Percentiles rank a stretch among this genome's conserved stretches.
These are phyloP conservation scores for Aciculoconidium aculeatum DNA, from an alignment of 805 yeast species.

Conservation along the genomic window DNA sequence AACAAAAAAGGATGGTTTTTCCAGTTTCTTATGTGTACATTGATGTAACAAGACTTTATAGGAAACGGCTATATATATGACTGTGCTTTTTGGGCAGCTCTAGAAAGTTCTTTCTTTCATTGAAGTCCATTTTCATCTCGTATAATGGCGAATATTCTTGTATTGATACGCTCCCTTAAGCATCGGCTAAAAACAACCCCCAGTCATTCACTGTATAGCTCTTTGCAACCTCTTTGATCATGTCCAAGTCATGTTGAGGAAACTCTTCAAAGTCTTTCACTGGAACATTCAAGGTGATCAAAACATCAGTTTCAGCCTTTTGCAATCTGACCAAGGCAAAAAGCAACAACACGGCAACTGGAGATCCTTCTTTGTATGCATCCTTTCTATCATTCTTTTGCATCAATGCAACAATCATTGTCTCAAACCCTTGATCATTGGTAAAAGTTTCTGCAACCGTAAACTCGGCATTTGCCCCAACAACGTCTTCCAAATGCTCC, in stretches of 20 bases:
- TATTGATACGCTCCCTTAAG: too few relatives aligned
- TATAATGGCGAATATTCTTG: too few relatives aligned
- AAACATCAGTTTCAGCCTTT: conserved; percentile 52
- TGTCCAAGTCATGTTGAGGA: conserved; percentile 11
- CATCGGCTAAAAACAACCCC: conserved; percentile 43
- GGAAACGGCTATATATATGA: too few relatives aligned
- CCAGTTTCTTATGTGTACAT: too few relatives aligned
- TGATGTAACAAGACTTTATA: too few relatives aligned
- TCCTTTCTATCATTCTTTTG: conserved; percentile 10
- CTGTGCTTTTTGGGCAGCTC: too few relatives aligned
- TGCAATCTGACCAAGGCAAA: conserved; percentile 52
- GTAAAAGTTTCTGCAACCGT: conserved; percentile 4
- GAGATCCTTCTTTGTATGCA: conserved; percentile 9
- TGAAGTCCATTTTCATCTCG: too few relatives aligned
- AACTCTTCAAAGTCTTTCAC: conserved; percentile 7
- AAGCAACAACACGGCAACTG: conserved; percentile 37
- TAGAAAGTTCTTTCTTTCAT: too few relatives aligned
- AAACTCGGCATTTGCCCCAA: conserved; percentile 14
- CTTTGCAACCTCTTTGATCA: conserved; percentile 23
- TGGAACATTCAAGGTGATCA: conserved; percentile 58
- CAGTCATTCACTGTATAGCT: conserved; percentile 40
- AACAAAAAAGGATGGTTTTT: too few relatives aligned
- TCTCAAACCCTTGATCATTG: conserved; percentile 4
- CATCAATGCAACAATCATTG: conserved; percentile 2
- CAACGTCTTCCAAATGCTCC: conserved; percentile 52